Conservation (phyloP, 108 stramenopile genomes). For the Cylindrotheca closterium region DNA sequence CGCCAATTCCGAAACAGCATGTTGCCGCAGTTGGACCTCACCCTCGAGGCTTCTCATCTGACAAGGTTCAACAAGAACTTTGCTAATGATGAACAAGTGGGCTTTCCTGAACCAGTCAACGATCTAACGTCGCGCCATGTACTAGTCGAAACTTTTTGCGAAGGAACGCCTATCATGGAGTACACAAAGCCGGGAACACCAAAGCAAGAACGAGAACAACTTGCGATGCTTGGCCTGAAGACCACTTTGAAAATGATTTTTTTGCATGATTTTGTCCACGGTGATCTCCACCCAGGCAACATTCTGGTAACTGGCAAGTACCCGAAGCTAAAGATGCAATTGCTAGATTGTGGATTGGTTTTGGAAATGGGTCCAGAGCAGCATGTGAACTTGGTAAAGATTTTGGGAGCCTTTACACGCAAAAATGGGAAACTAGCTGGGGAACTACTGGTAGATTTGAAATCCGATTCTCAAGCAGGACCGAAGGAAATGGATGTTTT, state of each 20-base stretch:
- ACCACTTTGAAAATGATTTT: constrained; percentile 93
- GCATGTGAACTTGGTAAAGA: constrained; percentile 79
- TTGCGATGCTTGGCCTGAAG: constrained; percentile 71
- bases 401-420: constrained; percentile 85
- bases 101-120: constrained; percentile 69
- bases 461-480: constrained; percentile 64
- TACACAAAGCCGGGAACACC: constrained; percentile 38
- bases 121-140: constrained; percentile 73
- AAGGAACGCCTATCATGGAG: constrained; percentile 78
- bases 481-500: constrained; percentile 73
- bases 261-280: constrained; percentile 60
- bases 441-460: constrained; percentile 81
- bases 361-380: constrained; percentile 83
- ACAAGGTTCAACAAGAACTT: constrained; percentile 72
- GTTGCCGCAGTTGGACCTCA: constrained; percentile 85
- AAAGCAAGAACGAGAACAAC: constrained; percentile 46
- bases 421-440: constrained; percentile 75
- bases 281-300: constrained; percentile 85
- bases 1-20: constrained; percentile 85
- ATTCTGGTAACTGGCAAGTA: constrained; percentile 69
- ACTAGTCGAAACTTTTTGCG: constrained; percentile 83
- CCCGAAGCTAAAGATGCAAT: constrained; percentile 53
- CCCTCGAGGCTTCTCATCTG: constrained; percentile 76
- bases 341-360: constrained; percentile 87
- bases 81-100: constrained; percentile 58